Base-by-base conservation (phyloP, 202 grass and related monocot genomes). In the Schoenoplectus triqueter region DNA sequence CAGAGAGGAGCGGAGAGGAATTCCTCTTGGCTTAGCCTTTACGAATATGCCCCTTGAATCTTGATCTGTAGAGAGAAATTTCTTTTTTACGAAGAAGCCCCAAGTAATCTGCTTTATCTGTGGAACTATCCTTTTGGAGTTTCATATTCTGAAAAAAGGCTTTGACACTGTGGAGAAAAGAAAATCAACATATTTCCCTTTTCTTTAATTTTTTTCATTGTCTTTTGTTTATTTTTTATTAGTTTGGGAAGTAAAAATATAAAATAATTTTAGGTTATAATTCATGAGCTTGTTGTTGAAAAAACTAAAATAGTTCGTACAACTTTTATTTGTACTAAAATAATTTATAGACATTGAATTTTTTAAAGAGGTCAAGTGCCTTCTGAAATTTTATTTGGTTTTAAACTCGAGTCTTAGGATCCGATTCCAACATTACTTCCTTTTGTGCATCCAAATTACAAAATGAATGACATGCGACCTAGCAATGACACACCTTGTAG, bases 31-130 rank as follows among this genome's bases (percentile, higher is more conserved):
- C 13, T 69, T 50, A n/a, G 20, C 57, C 2, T 83, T 83, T 69
- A 83, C 80, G 40, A 55, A 57, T 50, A 56, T 31, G 63, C 11
- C 80, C 78, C 19, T 81, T 78, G 52, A 79, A 31, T 31, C 31
- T 60, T 20, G 39, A 31, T 50, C 69, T 9, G 45, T 73, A 10
- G 6, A 72, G 31, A 63, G 14, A 55, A 9, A 17, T 80, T 42
- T 10, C 62, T 64, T 56, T 39, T 55, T 17, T 64, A 22, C 10
- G 59, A 13, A 18, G 17, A 74, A 8, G 47, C 6, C 41, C 71
- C 3, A 59, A 78, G 13, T 81, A 46, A 19, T 42, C 8, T 65
- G 59, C 15, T 81, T 60, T 11, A 39, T 56, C 57, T 78, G 10
- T 15, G 75, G 6, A 15, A 40, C 9, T 40, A 15, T 15, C 73